Base-by-base conservation (phyloP, 257 asterid genomes). In the Rubia yunnanensis region DNA sequence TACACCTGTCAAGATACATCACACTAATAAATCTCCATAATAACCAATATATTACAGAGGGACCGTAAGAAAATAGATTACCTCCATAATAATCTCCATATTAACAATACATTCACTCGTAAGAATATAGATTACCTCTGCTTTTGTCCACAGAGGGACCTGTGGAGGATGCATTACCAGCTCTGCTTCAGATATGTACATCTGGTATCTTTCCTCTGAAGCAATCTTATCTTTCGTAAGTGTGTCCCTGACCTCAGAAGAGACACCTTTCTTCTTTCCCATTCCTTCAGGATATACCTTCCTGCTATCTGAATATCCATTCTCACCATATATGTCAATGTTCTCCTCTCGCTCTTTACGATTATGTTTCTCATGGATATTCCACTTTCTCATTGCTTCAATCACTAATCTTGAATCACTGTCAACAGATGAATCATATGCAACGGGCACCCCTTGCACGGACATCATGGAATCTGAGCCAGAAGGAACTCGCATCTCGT, bases 141-240 rank as follows among this genome's bases (percentile, higher is more conserved):
- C 49, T 73, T 83, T 89, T 4, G 77, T 84, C 98, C 96, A 92
- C 44, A 92, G 58, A 31, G 92, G 91, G 70, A 63, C 74, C 81
- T 55, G 75, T 55, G 76, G 82, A 56, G 77, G 88, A 84, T 85
- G 98, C 92, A 87, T 86, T 65, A 81, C 89, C 60, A 92, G 84
- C 75, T 92, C 98, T 7, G 88, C 95, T 74, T 89, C 96, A 67
- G 95, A 85, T 74, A 92, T 85, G 71, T 78, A 81, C 92, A 84
- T 81, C 76, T 85, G 86, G 55, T 80, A 80, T 32, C 78, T 87
- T 64, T 89, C 95, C 69, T 82, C 85, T 28, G 71, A 67, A 28
- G 50, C 64, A 36, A 36, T 63, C 66, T 72, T 77, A 74, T 67
- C 81, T 67, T 74, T 76, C 4, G 23, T 35, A 56, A 60, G 52